These are phyloP conservation scores for Entomortierella beljakovae DNA, from an alignment of 192 early-diverging fungal genomes.

Conservation along the genomic window DNA sequence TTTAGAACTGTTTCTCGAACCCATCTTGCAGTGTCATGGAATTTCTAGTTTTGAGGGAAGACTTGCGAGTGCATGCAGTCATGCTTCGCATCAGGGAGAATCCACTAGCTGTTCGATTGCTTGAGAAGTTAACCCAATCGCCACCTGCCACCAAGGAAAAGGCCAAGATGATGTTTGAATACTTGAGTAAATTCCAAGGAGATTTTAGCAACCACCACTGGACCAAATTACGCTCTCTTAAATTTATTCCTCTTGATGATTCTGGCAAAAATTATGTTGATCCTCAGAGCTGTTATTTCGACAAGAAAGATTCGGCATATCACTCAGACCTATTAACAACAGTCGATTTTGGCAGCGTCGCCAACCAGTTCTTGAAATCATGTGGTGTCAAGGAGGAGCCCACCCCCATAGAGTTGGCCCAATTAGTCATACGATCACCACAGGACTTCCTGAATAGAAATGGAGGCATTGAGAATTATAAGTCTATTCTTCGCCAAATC, in stretches of 20 bases:
- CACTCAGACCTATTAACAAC: conserved; percentile 66
- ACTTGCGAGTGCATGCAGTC: conserved; percentile 60
- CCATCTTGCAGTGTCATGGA: conserved; percentile 70
- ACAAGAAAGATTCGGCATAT: conserved; percentile 58
- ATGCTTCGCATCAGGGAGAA: conserved; percentile 76
- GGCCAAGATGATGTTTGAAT: conserved; percentile 73
- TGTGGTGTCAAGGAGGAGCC: conserved; percentile 91
- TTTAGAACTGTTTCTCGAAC: conserved; percentile 71
- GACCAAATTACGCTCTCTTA: conserved; percentile 56
- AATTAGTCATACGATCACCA: conserved; percentile 70
- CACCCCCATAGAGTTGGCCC: conserved; percentile 75
- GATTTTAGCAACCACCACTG: conserved; percentile 69
- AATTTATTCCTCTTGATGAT: conserved; percentile 74
- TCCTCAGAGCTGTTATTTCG: conserved; percentile 66
- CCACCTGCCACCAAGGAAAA: conserved; percentile 41
- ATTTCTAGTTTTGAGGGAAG: conserved; percentile 70
- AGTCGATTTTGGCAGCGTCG: conserved; percentile 77
- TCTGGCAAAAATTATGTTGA: conserved; percentile 47
- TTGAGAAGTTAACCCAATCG: conserved; percentile 53
- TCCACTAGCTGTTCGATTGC: conserved; percentile 58
- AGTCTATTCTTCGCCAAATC: conserved; percentile 76
- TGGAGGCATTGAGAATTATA: conserved; percentile 72
- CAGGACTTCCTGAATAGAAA: conserved; percentile 65
- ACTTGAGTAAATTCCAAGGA: conserved; percentile 70
- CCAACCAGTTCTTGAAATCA: conserved; percentile 81